Evolutionary conservation across 2,329 filamentous ascomycete genomes (phyloP).

Genomic region (Diplodia sapinea): DNA sequence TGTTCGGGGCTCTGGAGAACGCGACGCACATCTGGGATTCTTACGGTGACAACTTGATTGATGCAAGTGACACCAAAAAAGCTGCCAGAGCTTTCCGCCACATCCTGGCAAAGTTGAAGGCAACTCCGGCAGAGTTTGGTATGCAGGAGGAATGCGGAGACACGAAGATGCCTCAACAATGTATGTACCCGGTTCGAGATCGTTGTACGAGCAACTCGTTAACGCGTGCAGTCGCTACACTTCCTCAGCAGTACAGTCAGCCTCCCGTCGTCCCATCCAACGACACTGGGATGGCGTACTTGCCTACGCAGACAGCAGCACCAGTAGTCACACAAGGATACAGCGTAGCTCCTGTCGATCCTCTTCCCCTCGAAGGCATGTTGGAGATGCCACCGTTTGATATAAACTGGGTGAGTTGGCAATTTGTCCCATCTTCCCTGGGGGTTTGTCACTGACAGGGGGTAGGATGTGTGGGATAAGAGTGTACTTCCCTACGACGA

Average conservation of each 20-base stretch:
- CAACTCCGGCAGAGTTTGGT: conserved; percentile 6
- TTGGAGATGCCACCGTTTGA: conserved; percentile 30
- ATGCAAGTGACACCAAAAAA: conserved; percentile 26
- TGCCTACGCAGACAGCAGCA: conserved; percentile 13
- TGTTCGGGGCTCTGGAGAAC: conserved; percentile 24
- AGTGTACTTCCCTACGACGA: conserved; percentile 26
- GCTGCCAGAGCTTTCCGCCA: conserved; percentile 23
- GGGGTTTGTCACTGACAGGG: neutral
- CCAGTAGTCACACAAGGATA: conserved; percentile 2
- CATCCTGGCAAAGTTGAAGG: conserved; percentile 23
- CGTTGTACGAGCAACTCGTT: neutral
- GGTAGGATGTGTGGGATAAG: conserved; percentile 28
- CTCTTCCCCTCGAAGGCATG: conserved; percentile 26
- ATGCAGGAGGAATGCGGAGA: conserved; percentile 2
- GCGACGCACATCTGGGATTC: conserved; percentile 28
- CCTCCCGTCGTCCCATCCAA: conserved; percentile 19
- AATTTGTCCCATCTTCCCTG: neutral
- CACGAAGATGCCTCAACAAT: conserved; percentile 4
- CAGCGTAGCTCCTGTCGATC: conserved; percentile 7
- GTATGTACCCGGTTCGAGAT: neutral
- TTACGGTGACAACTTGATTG: conserved; percentile 26
- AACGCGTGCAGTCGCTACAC: neutral
- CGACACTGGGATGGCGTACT: conserved; percentile 9
- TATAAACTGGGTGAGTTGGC: conserved; percentile 29
- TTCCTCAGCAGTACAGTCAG: conserved; percentile 12